These are phyloP conservation scores for Sporothrix pseudoabietina DNA, from an alignment of 2,329 filamentous ascomycete genomes.

Conservation along the genomic window DNA sequence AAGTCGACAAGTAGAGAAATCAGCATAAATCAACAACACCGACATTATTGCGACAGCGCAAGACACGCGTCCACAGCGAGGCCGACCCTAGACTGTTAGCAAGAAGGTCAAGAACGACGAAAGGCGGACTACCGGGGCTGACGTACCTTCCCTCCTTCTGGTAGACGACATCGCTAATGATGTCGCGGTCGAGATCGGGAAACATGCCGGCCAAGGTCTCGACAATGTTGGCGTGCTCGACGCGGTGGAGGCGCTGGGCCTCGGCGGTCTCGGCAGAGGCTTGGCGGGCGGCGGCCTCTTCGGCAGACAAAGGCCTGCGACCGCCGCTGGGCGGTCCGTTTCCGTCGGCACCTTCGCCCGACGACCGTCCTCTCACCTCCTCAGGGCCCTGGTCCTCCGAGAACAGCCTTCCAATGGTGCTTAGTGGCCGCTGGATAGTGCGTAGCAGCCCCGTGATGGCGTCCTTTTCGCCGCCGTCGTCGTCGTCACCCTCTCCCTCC, in stretches of 20 bases:
- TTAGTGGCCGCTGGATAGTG: conserved; percentile 87
- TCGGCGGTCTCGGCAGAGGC: conserved; percentile 89
- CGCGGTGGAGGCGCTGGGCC: conserved; percentile 76
- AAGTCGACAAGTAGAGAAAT: background rate
- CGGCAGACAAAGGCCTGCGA: conserved; percentile 62
- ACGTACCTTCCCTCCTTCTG: conserved; percentile 89
- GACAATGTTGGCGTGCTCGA: conserved; percentile 87
- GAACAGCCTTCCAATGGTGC: conserved; percentile 92
- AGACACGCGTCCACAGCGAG: conserved; percentile 85
- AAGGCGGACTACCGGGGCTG: conserved; percentile 44
- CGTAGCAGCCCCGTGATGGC: conserved; percentile 83
- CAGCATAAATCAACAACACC: background rate
- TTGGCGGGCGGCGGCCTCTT: conserved; percentile 87
- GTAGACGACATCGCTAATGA: conserved; percentile 95
- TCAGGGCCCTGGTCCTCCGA: conserved; percentile 58
- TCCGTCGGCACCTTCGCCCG: background rate
- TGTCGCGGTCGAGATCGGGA: conserved; percentile 86
- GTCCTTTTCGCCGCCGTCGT: conserved; percentile 70
- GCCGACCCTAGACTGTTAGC: conserved; percentile 62
- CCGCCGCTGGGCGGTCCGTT: conserved; percentile 36
- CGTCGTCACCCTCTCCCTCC: background rate
- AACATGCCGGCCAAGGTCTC: conserved; percentile 97
- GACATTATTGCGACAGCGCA: conserved; percentile 56
- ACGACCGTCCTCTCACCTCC: background rate
- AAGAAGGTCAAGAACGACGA: conserved; percentile 27